A percentile compares a stretch with the other conserved stretches of the same genome.
These are phyloP conservation scores for Leishmania gerbilli DNA, from an alignment of 208 protist genomes.

Conservation along the genomic window DNA sequence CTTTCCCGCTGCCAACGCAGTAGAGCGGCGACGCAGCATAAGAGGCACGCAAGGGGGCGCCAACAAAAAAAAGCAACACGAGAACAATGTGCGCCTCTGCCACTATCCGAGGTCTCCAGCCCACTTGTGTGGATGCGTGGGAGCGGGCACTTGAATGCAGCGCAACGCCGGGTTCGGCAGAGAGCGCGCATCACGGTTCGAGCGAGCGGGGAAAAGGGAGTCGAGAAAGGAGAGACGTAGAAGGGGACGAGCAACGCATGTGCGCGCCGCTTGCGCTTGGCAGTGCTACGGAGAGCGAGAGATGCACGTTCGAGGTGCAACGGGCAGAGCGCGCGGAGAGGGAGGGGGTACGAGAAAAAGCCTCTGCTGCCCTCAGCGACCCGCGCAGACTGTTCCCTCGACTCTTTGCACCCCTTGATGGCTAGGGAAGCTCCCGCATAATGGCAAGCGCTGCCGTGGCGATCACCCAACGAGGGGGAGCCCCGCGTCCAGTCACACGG, in stretches of 20 bases:
- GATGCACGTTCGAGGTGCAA: background rate
- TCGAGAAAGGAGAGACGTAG: background rate
- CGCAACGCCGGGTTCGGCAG: background rate
- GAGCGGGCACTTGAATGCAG: background rate
- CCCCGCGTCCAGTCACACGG: background rate
- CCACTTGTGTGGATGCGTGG: background rate
- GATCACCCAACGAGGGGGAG: background rate
- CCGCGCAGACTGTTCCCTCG: background rate
- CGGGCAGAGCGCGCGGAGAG: background rate
- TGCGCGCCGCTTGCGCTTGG: background rate
- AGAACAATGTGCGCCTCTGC: background rate
- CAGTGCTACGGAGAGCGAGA: background rate
- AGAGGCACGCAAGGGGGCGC: background rate
- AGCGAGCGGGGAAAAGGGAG: background rate
- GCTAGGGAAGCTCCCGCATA: background rate
- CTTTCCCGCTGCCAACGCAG: conserved; percentile 14
- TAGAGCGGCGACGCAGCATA: conserved; percentile 21
- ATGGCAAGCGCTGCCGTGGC: background rate
- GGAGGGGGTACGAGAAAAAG: background rate
- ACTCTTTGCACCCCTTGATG: background rate
- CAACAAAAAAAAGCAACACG: background rate
- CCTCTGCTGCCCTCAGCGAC: background rate
- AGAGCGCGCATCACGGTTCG: background rate
- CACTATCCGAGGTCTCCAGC: background rate
- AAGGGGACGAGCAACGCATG: no score